Conservation (phyloP, 805 yeast species). For the Saccharomyces mikatae region DNA sequence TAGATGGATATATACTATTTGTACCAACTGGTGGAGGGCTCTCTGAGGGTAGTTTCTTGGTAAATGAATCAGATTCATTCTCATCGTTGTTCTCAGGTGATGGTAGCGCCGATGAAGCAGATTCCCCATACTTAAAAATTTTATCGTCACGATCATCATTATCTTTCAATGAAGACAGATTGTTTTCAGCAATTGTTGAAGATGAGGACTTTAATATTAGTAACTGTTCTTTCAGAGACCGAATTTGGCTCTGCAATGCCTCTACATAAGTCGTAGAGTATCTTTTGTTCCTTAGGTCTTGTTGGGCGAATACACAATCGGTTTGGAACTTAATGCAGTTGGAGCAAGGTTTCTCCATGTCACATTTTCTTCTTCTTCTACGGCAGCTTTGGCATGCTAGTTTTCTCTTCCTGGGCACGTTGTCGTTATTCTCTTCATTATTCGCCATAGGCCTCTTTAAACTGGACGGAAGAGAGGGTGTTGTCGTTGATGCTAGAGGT, state of each 20-base stretch:
- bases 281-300: slow-evolving; percentile 40
- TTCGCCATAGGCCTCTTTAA: background rate
- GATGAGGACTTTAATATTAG: background rate
- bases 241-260: slow-evolving; percentile 28
- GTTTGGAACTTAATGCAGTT: slow-evolving; percentile 36
- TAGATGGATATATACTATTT: slow-evolving; percentile 22
- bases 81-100: background rate
- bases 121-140: background rate
- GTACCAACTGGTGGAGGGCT: slow-evolving; percentile 9
- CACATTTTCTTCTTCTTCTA: slow-evolving; percentile 35
- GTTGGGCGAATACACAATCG: slow-evolving; percentile 37
- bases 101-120: background rate
- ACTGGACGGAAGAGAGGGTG: background rate
- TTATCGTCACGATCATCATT: background rate
- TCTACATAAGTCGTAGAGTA: slow-evolving; percentile 40
- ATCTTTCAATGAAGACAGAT: background rate
- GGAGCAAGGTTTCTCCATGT: slow-evolving; percentile 39
- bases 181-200: background rate
- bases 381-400: slow-evolving; percentile 21
- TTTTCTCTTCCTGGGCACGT: slow-evolving; percentile 2
- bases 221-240: background rate
- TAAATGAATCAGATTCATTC: background rate
- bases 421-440: background rate
- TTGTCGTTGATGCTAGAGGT: background rate
- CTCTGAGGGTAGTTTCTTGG: background rate